Conservation (phyloP, 495 filamentous ascomycete species). For the Neurospora sp. region DNA sequence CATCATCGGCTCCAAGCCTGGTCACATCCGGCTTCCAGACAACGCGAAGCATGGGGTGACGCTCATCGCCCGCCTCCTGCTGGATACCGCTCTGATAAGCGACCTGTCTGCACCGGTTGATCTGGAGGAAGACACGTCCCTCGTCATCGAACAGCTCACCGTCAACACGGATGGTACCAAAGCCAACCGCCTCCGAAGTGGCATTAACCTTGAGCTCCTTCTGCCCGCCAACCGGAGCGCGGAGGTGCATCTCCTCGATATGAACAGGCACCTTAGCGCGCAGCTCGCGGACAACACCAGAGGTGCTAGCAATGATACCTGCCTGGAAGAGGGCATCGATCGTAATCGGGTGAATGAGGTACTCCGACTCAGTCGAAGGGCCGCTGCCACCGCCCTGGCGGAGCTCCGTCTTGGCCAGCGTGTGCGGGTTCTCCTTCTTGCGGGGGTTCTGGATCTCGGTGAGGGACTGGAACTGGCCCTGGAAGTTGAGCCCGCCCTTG, state of each 20-base stretch:
- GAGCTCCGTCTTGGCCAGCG: conserved; percentile 1
- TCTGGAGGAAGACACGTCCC: not conserved
- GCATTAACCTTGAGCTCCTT: conserved; percentile 7
- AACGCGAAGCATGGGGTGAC: not conserved
- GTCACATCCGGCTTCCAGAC: not conserved
- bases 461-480: conserved; percentile 19
- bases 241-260: conserved; percentile 1
- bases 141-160: not conserved
- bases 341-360: conserved; percentile 28
- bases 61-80: not conserved
- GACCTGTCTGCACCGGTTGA: not conserved
- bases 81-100: not conserved
- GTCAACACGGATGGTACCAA: not conserved
- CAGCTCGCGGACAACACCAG: conserved; percentile 7
- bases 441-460: conserved; percentile 8
- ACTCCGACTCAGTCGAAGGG: conserved; percentile 15
- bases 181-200: conserved; percentile 19
- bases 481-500: conserved; percentile 17
- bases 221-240: not conserved
- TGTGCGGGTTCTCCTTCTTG: not conserved
- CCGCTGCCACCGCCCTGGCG: conserved; percentile 15
- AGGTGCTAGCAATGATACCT: conserved; percentile 12
- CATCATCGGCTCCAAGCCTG: not conserved
- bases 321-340: conserved; percentile 31
- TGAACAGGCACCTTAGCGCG: conserved; percentile 17